Evolutionary conservation across 2,329 filamentous ascomycete genomes (phyloP).

Genomic region (Hortaea werneckii): DNA sequence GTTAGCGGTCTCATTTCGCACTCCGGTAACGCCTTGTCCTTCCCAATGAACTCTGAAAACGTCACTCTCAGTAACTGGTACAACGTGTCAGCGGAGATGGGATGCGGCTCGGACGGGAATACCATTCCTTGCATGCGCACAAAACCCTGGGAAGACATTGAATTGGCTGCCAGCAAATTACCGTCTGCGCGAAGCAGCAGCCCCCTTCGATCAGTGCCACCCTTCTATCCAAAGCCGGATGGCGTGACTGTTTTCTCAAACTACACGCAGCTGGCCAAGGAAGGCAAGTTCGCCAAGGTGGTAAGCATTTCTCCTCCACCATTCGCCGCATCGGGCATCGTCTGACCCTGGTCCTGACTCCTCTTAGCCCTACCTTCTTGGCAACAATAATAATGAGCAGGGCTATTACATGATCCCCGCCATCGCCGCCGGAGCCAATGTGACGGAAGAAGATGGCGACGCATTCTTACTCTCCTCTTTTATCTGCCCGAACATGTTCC

Average conservation of each 20-base stretch:
- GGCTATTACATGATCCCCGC: constrained; percentile 38
- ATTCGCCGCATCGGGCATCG: background rate
- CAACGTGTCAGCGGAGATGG: constrained; percentile 29
- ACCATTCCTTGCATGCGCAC: constrained; percentile 11
- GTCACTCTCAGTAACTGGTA: constrained; percentile 34
- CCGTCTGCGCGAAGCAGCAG: constrained; percentile 10
- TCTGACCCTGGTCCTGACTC: background rate
- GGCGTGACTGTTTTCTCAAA: constrained; percentile 18
- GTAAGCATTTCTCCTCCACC: constrained; percentile 4
- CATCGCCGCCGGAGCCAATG: constrained; percentile 29
- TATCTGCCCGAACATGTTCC: constrained; percentile 7
- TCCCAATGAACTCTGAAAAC: constrained; percentile 30
- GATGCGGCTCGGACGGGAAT: constrained; percentile 28
- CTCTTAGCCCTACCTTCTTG: constrained; percentile 30
- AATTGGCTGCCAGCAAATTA: constrained; percentile 13
- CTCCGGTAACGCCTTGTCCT: constrained; percentile 33
- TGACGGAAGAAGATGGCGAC: constrained; percentile 27
- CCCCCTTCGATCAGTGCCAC: constrained; percentile 20
- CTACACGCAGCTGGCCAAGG: constrained; percentile 13
- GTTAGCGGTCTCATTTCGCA: constrained; percentile 29
- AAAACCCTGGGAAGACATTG: constrained; percentile 10
- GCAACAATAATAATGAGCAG: constrained; percentile 39
- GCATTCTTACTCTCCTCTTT: constrained; percentile 10
- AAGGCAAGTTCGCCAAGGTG: constrained; percentile 27
- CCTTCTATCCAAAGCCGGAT: constrained; percentile 19